These are phyloP conservation scores for Boletus speciosus DNA, from an alignment of 768 basidiomycete species.

Conservation along the genomic window DNA sequence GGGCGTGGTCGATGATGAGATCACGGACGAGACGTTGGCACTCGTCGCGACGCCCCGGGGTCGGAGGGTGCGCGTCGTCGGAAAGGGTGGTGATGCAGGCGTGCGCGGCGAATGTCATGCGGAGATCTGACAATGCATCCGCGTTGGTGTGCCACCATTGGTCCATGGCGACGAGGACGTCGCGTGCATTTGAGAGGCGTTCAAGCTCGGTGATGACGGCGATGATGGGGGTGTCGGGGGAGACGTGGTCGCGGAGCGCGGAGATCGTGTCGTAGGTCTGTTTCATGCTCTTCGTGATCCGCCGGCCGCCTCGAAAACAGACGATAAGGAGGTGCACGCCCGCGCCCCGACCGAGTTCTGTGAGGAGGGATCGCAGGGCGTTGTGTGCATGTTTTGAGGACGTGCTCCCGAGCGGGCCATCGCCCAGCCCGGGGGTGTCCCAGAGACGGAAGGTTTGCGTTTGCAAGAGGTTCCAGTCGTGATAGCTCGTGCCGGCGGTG, in stretches of 20 bases:
- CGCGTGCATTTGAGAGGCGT: background rate
- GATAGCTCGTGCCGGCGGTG: constrained; percentile 20
- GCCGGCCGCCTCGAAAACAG: constrained; percentile 19
- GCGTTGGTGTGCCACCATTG: constrained; percentile 21
- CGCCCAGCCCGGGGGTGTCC: constrained; percentile 23
- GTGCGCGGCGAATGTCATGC: constrained; percentile 17
- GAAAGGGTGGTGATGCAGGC: constrained; percentile 23
- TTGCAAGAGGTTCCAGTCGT: constrained; percentile 21
- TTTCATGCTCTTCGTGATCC: constrained; percentile 18
- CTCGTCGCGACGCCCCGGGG: constrained; percentile 18
- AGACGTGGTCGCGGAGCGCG: constrained; percentile 15
- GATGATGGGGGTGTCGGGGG: constrained; percentile 18
- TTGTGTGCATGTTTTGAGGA: constrained; percentile 12
- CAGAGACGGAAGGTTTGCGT: constrained; percentile 25
- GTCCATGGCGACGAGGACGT: constrained; percentile 19
- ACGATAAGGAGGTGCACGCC: constrained; percentile 22
- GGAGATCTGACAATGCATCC: constrained; percentile 1
- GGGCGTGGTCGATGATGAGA: constrained; percentile 21
- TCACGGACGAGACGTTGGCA: constrained; percentile 25
- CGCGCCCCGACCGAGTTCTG: constrained; percentile 12
- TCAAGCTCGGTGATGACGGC: constrained; percentile 22
- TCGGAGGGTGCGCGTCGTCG: constrained; percentile 16
- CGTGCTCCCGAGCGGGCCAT: constrained; percentile 9
- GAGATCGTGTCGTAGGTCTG: constrained; percentile 18
- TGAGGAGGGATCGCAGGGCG: constrained; percentile 21